Conservation (phyloP, 768 basidiomycete species). For the Amanita muscaria region DNA sequence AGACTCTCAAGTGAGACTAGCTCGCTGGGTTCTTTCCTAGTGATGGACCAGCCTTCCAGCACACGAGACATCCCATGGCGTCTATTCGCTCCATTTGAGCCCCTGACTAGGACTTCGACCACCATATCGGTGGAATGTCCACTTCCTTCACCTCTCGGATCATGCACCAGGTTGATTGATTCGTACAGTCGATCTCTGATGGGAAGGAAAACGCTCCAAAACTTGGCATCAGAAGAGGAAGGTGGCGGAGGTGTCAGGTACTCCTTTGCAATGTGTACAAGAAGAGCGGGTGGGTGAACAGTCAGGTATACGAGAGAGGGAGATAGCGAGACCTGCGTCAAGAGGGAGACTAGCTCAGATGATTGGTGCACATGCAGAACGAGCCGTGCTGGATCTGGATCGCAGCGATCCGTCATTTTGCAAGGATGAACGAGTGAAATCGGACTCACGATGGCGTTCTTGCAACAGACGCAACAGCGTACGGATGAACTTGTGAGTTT, state of each 20-base stretch:
- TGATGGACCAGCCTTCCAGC: conserved; percentile 53
- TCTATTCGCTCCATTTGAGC: conserved; percentile 31
- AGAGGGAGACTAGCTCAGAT: conserved; percentile 41
- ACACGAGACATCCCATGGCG: conserved; percentile 49
- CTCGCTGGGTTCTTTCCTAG: conserved; percentile 29
- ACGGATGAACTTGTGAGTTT: conserved; percentile 43
- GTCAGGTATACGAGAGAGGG: conserved; percentile 53
- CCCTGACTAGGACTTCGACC: conserved; percentile 51
- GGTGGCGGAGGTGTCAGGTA: conserved; percentile 71
- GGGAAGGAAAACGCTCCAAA: conserved; percentile 73
- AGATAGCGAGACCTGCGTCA: conserved; percentile 58
- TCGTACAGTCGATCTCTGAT: conserved; percentile 54
- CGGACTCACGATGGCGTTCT: conserved; percentile 39
- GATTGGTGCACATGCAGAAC: conserved; percentile 46
- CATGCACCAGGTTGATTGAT: conserved; percentile 52
- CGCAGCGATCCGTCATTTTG: too few species aligned
- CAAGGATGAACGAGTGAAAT: too few species aligned
- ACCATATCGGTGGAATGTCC: conserved; percentile 42
- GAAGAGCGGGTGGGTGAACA: conserved; percentile 62
- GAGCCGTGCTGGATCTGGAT: conserved; percentile 48
- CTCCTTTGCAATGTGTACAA: conserved; percentile 57
- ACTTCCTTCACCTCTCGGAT: conserved; percentile 41
- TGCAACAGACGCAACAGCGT: conserved; percentile 36
- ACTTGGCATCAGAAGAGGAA: conserved; percentile 51
- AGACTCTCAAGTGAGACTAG: conserved; percentile 45